Base-by-base conservation (phyloP, 805 yeast genomes). In the Metschnikowia cubensis region DNA sequence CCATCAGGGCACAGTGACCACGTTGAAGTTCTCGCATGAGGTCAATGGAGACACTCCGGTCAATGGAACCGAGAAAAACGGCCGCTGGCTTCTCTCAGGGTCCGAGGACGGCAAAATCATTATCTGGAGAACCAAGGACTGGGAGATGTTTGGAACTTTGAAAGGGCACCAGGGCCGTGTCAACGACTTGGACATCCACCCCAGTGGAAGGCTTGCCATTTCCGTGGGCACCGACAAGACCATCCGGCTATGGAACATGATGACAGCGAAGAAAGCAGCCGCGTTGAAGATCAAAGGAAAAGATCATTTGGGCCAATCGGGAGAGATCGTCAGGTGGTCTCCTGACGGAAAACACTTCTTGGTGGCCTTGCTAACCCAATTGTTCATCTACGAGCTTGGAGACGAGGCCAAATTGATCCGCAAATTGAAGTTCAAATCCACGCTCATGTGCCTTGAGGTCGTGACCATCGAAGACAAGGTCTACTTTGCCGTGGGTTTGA, bases 221-320 rank as follows among this genome's bases (percentile, higher is more conserved):
- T 85, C 95, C 52, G 96, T 90, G 4, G 88, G 95, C 50, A 83
- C 80, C 29, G 99, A 94, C 67, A 80, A 81, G 54, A 86, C 96
- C 6, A 77, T 94, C 35, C 76, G 92, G 62, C 75, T 94, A 51
- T 94, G 99, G 99, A 94, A 94, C 64, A 74, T 94, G 57, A 92
- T 94, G 98, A 92, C 97, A 1, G 94, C 89, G 13, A 87, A 88
- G 65, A 91, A 90, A 68, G 98, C 98, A 17, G 91, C 96, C 1
- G 75, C 80, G 10, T 71, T 91, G 67, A 90, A 87, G 62, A 70
- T 87, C 52, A 84, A 79, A 63, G 85, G 85, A 36, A 81, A 76
- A 52, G 87, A 84, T 61, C 83, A 85, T 56, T 68, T 77, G 51
- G 85, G 85, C 6, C 87, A 85, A 67, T 69, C 75, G 50, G 86